Percentiles rank a stretch among this genome's conserved stretches.
Conservation (phyloP, 805 yeast species). For the Candida wancherniae region DNA sequence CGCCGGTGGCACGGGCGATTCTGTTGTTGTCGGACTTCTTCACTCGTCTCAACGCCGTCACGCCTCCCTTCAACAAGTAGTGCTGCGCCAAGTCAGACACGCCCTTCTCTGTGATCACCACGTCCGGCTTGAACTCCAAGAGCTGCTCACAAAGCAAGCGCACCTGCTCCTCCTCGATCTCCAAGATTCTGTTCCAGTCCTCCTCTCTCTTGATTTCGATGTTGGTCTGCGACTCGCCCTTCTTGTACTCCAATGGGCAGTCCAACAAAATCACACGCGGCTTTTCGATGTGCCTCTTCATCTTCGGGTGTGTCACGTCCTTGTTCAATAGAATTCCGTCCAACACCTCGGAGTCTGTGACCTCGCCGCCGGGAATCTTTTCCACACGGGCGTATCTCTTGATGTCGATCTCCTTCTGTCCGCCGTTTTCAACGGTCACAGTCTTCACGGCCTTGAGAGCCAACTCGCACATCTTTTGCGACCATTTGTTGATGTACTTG, state of each 20-base stretch:
- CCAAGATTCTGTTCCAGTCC: slow-evolving; percentile 92
- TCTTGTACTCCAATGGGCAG: slow-evolving; percentile 96
- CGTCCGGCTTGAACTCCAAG: slow-evolving; percentile 80
- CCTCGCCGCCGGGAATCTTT: slow-evolving; percentile 97
- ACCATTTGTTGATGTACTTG: slow-evolving; percentile 88
- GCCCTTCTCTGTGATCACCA: slow-evolving; percentile 97
- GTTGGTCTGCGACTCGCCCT: slow-evolving; percentile 98
- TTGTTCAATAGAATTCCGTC: slow-evolving; percentile 92
- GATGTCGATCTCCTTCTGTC: slow-evolving; percentile 79
- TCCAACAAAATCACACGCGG: slow-evolving; percentile 88
- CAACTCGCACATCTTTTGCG: slow-evolving; percentile 81
- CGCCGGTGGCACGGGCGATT: slow-evolving; percentile 96
- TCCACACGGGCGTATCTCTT: slow-evolving; percentile 92
- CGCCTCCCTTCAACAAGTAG: slow-evolving; percentile 87
- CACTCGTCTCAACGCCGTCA: slow-evolving; percentile 88
- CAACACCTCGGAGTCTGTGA: slow-evolving; percentile 79
- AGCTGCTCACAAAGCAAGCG: slow-evolving; percentile 80
- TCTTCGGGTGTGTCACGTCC: slow-evolving; percentile 98
- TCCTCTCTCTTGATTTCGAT: slow-evolving; percentile 94
- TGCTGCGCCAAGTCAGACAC: slow-evolving; percentile 98
- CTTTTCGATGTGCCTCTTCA: slow-evolving; percentile 83
- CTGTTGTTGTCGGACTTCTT: slow-evolving; percentile 94
- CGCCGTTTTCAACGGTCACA: slow-evolving; percentile 58
- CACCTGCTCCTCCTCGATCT: slow-evolving; percentile 98
- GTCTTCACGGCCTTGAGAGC: slow-evolving; percentile 86